Conservation (phyloP, 306 rosid genomes). For the Rubus idaeus region DNA sequence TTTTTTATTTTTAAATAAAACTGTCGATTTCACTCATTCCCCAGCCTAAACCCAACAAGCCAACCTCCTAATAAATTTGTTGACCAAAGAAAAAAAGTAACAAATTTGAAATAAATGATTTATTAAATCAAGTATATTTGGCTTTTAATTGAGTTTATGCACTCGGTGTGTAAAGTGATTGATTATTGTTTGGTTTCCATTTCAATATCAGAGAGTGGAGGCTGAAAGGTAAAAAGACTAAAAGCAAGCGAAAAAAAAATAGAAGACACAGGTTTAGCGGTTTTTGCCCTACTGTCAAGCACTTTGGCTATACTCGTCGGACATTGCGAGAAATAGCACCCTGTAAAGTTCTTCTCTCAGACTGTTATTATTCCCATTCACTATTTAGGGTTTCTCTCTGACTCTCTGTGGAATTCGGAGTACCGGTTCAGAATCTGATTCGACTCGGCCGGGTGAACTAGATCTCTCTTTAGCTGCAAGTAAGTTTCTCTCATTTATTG, state of each 20-base stretch:
- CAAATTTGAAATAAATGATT: not conserved
- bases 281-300: constrained; percentile 45
- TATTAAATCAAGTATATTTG: not conserved
- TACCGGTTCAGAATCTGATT: constrained; percentile 21
- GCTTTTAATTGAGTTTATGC: not conserved
- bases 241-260: not conserved
- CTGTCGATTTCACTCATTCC: not conserved
- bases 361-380: not conserved
- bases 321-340: constrained; percentile 18
- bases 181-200: not conserved
- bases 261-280: not conserved
- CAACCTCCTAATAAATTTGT: too few relatives aligned
- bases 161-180: not conserved
- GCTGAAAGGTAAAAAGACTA: not conserved
- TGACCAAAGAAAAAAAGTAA: not conserved
- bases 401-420: not conserved
- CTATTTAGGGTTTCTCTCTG: constrained; percentile 32
- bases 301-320: constrained; percentile 41
- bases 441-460: constrained; percentile 34
- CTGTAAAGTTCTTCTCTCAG: not conserved
- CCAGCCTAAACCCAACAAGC: not conserved
- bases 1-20: not conserved
- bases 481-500: not conserved
- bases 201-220: not conserved
- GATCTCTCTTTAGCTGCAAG: constrained; percentile 21